phyloP scores from a whole-genome alignment of 441 rosid genomes.

The Gossypium lobatum region DNA sequence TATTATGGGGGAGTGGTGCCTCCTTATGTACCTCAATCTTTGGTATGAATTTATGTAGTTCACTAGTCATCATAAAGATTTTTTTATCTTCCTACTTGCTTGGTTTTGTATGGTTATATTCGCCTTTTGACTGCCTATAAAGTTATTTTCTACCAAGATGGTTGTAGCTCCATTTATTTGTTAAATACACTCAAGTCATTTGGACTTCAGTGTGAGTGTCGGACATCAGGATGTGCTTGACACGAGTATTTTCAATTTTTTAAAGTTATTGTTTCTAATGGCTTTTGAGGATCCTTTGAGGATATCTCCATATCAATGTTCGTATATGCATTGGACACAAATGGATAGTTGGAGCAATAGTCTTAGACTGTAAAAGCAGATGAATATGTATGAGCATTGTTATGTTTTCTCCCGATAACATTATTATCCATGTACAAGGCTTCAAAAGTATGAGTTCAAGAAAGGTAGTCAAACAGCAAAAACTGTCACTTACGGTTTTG shows the following conservation, averaged over 20 bases:
- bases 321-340: not conserved
- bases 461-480: not conserved
- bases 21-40: slow-evolving; percentile 31
- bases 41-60: slow-evolving; percentile 20
- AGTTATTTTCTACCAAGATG: not conserved
- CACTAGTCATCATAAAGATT: not conserved
- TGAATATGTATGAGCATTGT: not conserved
- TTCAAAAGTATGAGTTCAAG: not conserved
- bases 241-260: not conserved
- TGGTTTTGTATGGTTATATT: not conserved
- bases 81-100: not conserved
- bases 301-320: not conserved
- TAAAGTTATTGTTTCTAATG: not conserved
- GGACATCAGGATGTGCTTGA: not conserved
- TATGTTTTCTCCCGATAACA: not conserved
- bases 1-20: slow-evolving; percentile 21
- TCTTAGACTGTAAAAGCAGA: not conserved
- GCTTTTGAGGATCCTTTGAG: not conserved
- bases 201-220: not conserved
- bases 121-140: not conserved
- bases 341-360: not conserved
- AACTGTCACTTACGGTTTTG: no score
- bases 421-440: not conserved
- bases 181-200: not conserved
- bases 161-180: not conserved